These are phyloP conservation scores for Akanthomyces lecanii DNA, from an alignment of 2,329 filamentous ascomycete species.

Conservation along the genomic window DNA sequence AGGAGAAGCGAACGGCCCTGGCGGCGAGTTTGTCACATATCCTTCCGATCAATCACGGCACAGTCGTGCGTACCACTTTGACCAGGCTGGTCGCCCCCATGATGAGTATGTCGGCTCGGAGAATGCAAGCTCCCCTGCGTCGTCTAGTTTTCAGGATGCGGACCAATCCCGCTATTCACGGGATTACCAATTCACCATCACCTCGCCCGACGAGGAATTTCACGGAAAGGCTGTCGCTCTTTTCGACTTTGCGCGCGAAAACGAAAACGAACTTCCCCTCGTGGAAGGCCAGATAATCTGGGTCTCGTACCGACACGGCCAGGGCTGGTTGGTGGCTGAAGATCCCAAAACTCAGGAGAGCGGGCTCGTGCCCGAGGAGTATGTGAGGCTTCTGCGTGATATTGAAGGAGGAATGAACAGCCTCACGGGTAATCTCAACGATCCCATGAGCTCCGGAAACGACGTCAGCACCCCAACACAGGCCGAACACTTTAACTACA, in stretches of 20 bases:
- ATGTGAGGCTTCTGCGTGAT: conserved; percentile 85
- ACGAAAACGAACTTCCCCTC: conserved; percentile 91
- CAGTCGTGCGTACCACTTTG: conserved; percentile 42
- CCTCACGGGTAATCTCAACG: conserved; percentile 53
- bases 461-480: conserved; percentile 59
- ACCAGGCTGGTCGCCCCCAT: conserved; percentile 45
- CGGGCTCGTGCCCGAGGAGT: conserved; percentile 92
- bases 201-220: conserved; percentile 94
- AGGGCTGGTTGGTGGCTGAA: conserved; percentile 96
- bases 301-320: conserved; percentile 91
- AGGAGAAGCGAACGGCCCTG: conserved; percentile 68
- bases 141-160: conserved; percentile 53
- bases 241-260: conserved; percentile 92
- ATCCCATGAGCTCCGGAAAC: conserved; percentile 49
- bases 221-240: conserved; percentile 93
- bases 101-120: conserved; percentile 55
- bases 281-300: conserved; percentile 94
- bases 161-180: conserved; percentile 80
- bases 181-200: conserved; percentile 93
- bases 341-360: conserved; percentile 93
- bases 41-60: conserved; percentile 60
- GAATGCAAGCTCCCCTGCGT: conserved; percentile 55
- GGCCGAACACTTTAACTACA: conserved; percentile 47
- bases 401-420: conserved; percentile 87
- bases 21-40: conserved; percentile 78